Evolutionary conservation across 2,329 filamentous ascomycete species (phyloP).

Genomic region (Neonectria coccinea): DNA sequence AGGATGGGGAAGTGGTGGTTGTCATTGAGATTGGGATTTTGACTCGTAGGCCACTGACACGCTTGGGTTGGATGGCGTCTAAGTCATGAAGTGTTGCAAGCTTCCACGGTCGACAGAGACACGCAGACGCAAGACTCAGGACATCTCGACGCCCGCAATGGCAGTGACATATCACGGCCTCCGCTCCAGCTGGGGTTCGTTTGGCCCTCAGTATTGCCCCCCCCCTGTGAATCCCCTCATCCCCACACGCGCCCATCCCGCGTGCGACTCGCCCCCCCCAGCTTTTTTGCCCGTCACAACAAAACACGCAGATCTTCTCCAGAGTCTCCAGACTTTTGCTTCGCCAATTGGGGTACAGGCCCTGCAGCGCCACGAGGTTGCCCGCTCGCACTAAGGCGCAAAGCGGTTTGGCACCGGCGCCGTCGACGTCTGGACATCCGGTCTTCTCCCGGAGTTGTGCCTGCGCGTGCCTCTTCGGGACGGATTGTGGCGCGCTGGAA

Average conservation of each 20-base stretch:
- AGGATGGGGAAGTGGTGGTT: no score
- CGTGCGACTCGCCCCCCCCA: neutral
- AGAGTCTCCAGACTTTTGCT: neutral
- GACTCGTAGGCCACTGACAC: neutral
- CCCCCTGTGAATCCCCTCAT: constrained; percentile 4
- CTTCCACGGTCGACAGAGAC: neutral
- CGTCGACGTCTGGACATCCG: neutral
- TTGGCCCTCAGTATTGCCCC: neutral
- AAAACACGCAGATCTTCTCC: neutral
- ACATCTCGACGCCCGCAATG: neutral
- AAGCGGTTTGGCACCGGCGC: neutral
- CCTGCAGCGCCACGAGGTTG: constrained; percentile 1
- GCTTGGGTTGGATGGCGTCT: no score
- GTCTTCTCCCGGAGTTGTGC: constrained; percentile 8
- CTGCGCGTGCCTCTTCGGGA: neutral
- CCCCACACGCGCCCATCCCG: neutral
- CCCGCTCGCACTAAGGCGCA: neutral
- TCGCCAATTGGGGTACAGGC: neutral
- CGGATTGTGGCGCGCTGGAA: neutral
- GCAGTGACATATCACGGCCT: neutral
- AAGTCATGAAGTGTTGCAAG: no score
- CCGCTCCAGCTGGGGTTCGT: neutral
- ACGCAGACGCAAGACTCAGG: neutral
- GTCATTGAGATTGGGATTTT: neutral
- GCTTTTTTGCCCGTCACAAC: no score